Percentiles rank a stretch among this genome's conserved stretches.
Conservation (phyloP, 306 rosid species). For the Cicer pinnatifidum region DNA sequence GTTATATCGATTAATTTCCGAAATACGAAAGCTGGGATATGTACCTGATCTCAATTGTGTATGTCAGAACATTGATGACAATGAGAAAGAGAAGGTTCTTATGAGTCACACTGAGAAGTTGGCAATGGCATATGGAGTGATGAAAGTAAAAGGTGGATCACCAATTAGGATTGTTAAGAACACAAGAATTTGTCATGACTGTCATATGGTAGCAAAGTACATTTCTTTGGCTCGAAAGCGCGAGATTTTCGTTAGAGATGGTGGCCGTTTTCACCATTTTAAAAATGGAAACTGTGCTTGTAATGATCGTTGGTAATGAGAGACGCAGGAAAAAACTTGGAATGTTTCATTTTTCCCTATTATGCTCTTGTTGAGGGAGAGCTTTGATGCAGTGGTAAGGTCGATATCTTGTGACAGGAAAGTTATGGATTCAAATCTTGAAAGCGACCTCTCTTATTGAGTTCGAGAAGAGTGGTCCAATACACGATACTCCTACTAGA, state of each 20-base stretch:
- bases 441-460: neutral
- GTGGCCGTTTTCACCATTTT: conserved; percentile 73
- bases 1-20: conserved; percentile 60
- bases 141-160: conserved; percentile 53
- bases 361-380: neutral
- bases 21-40: conserved; percentile 60
- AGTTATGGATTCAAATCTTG: neutral
- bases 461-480: too few relatives aligned
- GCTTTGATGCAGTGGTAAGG: neutral
- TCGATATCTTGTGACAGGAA: neutral
- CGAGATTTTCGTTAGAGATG: conserved; percentile 59
- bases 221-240: conserved; percentile 54
- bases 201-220: conserved; percentile 68
- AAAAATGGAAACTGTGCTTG: conserved; percentile 66
- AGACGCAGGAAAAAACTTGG: neutral
- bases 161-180: conserved; percentile 72
- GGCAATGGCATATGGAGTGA: conserved; percentile 69
- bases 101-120: conserved; percentile 76
- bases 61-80: conserved; percentile 59
- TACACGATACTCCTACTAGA: too few relatives aligned
- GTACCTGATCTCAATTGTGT: conserved; percentile 60
- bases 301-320: conserved; percentile 62
- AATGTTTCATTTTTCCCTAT: conserved; percentile 14
- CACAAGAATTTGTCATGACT: conserved; percentile 68
- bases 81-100: conserved; percentile 64